A percentile compares a stretch with the other conserved stretches of the same genome.
Evolutionary conservation across 805 yeast species (phyloP).

Genomic region (Metschnikowia proteae): DNA sequence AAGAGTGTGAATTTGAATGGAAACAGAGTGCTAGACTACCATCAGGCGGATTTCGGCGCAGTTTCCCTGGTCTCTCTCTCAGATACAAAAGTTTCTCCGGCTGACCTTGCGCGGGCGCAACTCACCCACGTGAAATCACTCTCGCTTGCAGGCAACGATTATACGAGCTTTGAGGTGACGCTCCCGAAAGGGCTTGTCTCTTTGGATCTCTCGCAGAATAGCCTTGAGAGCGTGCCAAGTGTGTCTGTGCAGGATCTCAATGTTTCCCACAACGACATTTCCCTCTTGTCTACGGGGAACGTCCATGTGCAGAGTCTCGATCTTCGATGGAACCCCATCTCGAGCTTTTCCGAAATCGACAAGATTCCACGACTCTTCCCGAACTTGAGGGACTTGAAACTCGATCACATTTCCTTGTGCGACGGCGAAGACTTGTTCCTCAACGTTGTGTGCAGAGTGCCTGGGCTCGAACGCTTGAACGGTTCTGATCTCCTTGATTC

Average conservation of each 20-base stretch:
- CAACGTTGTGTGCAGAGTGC: conserved; percentile 45
- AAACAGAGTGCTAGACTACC: conserved; percentile 34
- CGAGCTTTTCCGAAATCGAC: conserved; percentile 49
- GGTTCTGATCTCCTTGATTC: conserved; percentile 48
- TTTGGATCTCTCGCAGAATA: conserved; percentile 41
- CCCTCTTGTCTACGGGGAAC: background rate
- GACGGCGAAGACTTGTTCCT: conserved; percentile 29
- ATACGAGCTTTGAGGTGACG: conserved; percentile 12
- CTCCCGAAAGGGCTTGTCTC: conserved; percentile 1
- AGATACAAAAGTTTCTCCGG: conserved; percentile 19
- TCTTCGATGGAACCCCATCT: conserved; percentile 48
- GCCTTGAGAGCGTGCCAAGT: conserved; percentile 17
- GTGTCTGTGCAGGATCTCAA: background rate
- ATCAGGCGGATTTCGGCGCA: background rate
- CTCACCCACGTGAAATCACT: conserved; percentile 39
- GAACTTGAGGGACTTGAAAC: conserved; percentile 41
- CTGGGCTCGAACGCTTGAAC: conserved; percentile 37
- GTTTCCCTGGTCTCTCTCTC: conserved; percentile 17
- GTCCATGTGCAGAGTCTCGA: conserved; percentile 34
- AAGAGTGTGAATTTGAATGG: conserved; percentile 51
- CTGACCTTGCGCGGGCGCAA: conserved; percentile 14
- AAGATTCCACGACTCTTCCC: conserved; percentile 36
- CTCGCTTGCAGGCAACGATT: conserved; percentile 34
- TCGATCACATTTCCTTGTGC: conserved; percentile 28
- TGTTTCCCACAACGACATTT: conserved; percentile 9